Base-by-base conservation (phyloP, 306 rosid species). In the Potentilla sterilis region DNA sequence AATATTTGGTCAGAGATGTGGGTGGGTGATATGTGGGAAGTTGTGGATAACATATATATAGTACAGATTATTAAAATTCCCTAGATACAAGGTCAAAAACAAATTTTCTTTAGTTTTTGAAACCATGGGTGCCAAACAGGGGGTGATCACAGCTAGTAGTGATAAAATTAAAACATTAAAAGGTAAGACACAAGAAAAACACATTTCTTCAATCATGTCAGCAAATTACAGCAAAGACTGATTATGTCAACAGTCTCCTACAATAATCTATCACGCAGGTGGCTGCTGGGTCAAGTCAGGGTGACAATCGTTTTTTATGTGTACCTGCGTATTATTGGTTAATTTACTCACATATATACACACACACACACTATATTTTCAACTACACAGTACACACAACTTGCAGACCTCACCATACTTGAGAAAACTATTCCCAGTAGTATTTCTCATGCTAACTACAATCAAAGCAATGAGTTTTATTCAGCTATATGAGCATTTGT, bases 81-180 rank as follows among this genome's bases (percentile, higher is more conserved):
- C 22, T 37, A 12, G 37, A n/a, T 40, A 49, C 49, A 48, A 51
- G 24, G 81, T 62, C 72, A 70, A 62, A 16, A 40, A 16, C 34
- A 2, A 19, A 37, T 9, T 24, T 18, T 28, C 62, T 70, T 65
- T 62, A 51, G 81, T 69, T 69, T 44, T 44, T 11, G 51, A 77
- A 77, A 77, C 75, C 63, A 69, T n/a, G 75, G 75, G 70, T 44
- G 63, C 46, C 37, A 77, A 77, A 57, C 75, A 34, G 34, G 70
- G 80, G 75, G 63, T 35, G 51, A 55, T 67, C 40, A 46, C 22
- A 57, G 61, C 52, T 67, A 41, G 35, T 41, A 59, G 51, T 44
- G 37, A 11, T 57, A 57, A 54, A 42, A 57, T 55, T 55, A 40
- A 54, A 52, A 68, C 40, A 64, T 9, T 7, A 61, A 24, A n/a